phyloP scores from a whole-genome alignment of 192 early-diverging fungal species.

The Chytriomyces sp. region DNA sequence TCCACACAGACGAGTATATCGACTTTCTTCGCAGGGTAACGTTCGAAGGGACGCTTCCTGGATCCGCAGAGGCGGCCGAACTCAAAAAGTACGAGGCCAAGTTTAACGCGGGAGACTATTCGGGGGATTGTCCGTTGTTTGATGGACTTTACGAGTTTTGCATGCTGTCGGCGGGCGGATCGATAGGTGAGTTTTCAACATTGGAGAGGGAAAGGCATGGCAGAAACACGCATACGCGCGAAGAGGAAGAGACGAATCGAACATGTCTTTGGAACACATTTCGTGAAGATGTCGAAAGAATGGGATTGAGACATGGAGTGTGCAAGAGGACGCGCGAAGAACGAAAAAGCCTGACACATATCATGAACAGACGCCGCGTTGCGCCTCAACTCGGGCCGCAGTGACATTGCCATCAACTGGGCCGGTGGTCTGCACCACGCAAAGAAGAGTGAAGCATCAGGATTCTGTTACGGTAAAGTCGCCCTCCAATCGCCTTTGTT shows the following conservation, averaged over 20 bases:
- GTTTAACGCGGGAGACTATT: constrained; percentile 84
- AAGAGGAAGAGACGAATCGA: not conserved
- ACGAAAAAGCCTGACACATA: too few relatives aligned
- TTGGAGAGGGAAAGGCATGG: too few relatives aligned
- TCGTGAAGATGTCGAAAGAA: too few relatives aligned
- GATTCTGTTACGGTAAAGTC: constrained; percentile 81
- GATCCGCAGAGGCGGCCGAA: constrained; percentile 45
- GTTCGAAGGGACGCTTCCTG: constrained; percentile 71
- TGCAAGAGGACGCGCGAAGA: too few relatives aligned
- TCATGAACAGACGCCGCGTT: constrained; percentile 72
- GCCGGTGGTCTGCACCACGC: constrained; percentile 97
- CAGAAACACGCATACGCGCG: too few relatives aligned
- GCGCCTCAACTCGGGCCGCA: constrained; percentile 75
- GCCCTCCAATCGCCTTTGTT: not conserved
- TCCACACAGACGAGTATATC: constrained; percentile 94
- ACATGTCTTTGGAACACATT: constrained; percentile 3
- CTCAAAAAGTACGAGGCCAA: constrained; percentile 48
- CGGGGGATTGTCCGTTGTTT: constrained; percentile 91
- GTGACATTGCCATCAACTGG: constrained; percentile 98
- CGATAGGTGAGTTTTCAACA: too few relatives aligned
- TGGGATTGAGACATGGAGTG: too few relatives aligned
- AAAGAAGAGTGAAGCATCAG: constrained; percentile 82
- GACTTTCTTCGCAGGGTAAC: constrained; percentile 61
- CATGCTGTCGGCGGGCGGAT: constrained; percentile 88
- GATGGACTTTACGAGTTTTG: constrained; percentile 97